Percentiles rank a stretch among this genome's conserved stretches.
These are phyloP conservation scores for Candida ponderosae DNA, from an alignment of 805 yeast genomes.

Conservation along the genomic window DNA sequence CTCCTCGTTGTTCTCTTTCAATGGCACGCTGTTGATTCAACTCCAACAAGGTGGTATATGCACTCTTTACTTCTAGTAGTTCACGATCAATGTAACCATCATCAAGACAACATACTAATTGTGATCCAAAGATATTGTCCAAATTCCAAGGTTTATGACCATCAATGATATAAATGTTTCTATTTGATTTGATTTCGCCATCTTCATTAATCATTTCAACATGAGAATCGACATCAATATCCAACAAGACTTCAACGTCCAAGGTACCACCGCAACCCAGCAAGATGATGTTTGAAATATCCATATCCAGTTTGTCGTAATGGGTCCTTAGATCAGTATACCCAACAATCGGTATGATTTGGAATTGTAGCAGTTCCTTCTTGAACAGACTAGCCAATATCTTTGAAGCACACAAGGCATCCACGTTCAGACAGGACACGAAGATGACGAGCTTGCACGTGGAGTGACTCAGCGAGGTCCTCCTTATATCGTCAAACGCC, in stretches of 20 bases:
- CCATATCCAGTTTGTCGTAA: conserved; percentile 58
- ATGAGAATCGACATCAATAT: conserved; percentile 37
- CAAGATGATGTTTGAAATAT: conserved; percentile 66
- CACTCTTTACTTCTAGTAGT: conserved; percentile 45
- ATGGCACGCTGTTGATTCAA: conserved; percentile 21
- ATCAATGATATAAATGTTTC: conserved; percentile 77
- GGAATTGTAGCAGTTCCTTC: conserved; percentile 79
- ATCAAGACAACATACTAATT: conserved; percentile 72
- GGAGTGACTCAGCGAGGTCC: conserved; percentile 81
- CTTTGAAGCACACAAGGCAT: conserved; percentile 84
- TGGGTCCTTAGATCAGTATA: conserved; percentile 67
- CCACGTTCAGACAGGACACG: conserved; percentile 86
- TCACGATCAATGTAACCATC: conserved; percentile 71
- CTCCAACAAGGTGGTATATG: conserved; percentile 48
- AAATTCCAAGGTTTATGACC: conserved; percentile 96
- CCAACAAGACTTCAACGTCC: conserved; percentile 71
- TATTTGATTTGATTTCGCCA: conserved; percentile 27
- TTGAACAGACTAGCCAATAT: conserved; percentile 65
- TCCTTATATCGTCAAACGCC: conserved; percentile 61
- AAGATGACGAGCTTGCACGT: conserved; percentile 82
- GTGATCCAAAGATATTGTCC: conserved; percentile 83
- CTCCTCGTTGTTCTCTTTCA: no score
- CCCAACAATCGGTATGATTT: conserved; percentile 89
- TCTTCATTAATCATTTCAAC: conserved; percentile 18
- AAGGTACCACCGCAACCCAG: conserved; percentile 93